Evolutionary conservation across 148 eudicot species (phyloP), one percentile per base, ranked within the genome.

Genomic region (Chenopodium berlandieri): DNA sequence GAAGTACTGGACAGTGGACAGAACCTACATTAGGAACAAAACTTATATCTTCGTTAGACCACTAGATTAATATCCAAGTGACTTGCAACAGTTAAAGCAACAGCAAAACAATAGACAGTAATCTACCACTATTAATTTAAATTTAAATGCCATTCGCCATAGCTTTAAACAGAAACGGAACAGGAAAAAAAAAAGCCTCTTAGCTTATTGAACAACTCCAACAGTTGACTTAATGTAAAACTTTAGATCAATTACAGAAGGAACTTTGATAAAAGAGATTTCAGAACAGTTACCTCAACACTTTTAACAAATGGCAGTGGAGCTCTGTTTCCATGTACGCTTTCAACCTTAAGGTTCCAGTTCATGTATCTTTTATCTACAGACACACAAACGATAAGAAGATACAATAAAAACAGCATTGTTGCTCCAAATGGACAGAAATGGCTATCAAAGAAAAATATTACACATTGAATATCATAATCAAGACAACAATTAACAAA

Each of bases 291-390:
- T 78, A 93, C 97, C 94, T 91, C 87, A 71, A 92, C 91, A 83
- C 90, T 90, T 84, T 86, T 86, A 79, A 95, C 77, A 77, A 95
- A 95, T 19, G 97, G 93, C 83, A 95, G 86, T 64, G 97, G 95
- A 86, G 94, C 95, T 80, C 86, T 87, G 73, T 83, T 82, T 78
- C 94, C 98, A 84, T 93, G 97, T 78, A 83, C 88, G 60, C 98
- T 95, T 80, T 89, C 91, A 75, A 95, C 84, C 84, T 83, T 90
- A 79, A 95, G 91, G 87, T 83, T 93, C 98, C 98, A 95, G 82
- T 95, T 95, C 78, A 93, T 84, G 79, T 86, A 90, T 83, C 86
- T 90, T 86, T 86, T 85, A 91, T 95, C 98, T 95, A 90, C 77
- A 80, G 85, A 78, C 10, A 72, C 4, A 63, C 30, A 67, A 40